Evolutionary conservation across 164 flowering plant species (phyloP).

Genomic region (Nymphaea thermarum): DNA sequence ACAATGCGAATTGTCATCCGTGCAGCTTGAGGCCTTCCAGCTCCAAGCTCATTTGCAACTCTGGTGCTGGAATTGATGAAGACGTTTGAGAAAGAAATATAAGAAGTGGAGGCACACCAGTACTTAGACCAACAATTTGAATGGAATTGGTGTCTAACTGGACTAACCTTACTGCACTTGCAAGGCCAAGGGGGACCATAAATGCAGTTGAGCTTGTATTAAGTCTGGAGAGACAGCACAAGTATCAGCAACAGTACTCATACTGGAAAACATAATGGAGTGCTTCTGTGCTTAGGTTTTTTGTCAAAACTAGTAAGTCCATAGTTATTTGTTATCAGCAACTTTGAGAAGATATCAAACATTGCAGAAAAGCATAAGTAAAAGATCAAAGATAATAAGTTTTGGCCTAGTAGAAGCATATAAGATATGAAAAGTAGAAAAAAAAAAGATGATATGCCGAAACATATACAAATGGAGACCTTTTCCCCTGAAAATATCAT

Average conservation of each 20-base stretch:
- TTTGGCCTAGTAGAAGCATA: no score
- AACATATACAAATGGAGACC: no score
- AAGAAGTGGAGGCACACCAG: neutral
- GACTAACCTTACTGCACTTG: conserved; percentile 48
- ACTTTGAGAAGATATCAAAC: neutral
- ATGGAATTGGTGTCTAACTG: neutral
- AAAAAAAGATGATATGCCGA: no score
- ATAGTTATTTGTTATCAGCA: neutral
- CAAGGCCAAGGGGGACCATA: conserved; percentile 49
- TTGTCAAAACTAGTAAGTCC: no score
- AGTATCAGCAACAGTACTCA: no score
- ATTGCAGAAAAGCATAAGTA: neutral
- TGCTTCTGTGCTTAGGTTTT: no score
- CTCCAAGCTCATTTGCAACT: conserved; percentile 57
- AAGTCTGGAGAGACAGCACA: conserved; percentile 28
- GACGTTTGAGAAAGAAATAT: neutral
- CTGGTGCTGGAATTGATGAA: conserved; percentile 24
- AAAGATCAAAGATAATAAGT: neutral
- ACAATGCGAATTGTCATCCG: conserved; percentile 25
- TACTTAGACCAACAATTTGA: neutral
- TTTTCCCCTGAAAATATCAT: no score
- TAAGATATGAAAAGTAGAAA: no score
- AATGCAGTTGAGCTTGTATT: conserved; percentile 47
- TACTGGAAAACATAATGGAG: no score
- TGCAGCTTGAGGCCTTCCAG: conserved; percentile 31